A percentile compares a stretch with the other conserved stretches of the same genome.
Evolutionary conservation across 176 grass and related monocot genomes (phyloP).

Genomic region (Eragrostis nindensis): DNA sequence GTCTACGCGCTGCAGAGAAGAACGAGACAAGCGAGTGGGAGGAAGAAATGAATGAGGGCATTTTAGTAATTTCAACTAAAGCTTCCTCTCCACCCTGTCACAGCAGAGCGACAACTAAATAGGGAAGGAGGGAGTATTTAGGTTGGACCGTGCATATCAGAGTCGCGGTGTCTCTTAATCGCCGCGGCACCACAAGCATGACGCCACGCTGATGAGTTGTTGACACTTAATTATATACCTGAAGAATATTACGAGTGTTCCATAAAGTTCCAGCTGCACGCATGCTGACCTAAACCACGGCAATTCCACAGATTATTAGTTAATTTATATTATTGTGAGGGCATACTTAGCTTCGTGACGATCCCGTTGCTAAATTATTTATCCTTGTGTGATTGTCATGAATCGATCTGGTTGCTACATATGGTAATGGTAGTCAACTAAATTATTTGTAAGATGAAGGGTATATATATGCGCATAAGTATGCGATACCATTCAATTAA

Average conservation of each 20-base stretch:
- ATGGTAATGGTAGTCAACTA: neutral
- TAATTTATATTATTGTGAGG: neutral
- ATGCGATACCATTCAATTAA: neutral
- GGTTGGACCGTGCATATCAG: neutral
- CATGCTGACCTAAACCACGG: neutral
- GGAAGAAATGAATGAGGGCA: too few relatives aligned
- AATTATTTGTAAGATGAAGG: neutral
- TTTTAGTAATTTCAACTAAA: too few relatives aligned
- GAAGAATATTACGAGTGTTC: slow-evolving; percentile 9
- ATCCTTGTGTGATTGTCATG: neutral
- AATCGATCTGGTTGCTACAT: neutral
- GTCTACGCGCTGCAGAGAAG: too few relatives aligned
- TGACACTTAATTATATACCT: neutral
- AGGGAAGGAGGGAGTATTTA: slow-evolving; percentile 14
- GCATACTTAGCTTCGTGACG: neutral
- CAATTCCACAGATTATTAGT: neutral
- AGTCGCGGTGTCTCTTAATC: neutral
- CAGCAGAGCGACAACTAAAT: too few relatives aligned
- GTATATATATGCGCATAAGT: too few relatives aligned
- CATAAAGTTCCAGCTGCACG: slow-evolving; percentile 21
- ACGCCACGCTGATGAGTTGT: slow-evolving; percentile 18
- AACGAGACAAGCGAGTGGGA: too few relatives aligned
- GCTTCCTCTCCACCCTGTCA: too few relatives aligned
- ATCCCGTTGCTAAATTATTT: neutral
- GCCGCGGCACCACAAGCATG: slow-evolving; percentile 23